These are phyloP conservation scores for Apophysomyces ossiformis DNA, from an alignment of 371 early-diverging fungal genomes.

Conservation along the genomic window DNA sequence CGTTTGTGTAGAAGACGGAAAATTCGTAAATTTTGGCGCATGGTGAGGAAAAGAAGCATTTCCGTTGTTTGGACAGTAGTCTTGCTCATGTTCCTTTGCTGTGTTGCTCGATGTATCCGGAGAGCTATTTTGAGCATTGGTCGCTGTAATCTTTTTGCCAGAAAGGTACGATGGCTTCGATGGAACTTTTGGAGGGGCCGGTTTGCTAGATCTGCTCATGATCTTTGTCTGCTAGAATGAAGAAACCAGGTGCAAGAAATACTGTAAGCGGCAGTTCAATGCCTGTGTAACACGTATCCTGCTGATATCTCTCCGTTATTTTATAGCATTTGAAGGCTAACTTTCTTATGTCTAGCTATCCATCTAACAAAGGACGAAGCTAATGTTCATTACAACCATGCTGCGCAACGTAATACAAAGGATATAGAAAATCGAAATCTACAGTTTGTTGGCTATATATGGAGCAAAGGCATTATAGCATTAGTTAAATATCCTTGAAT, in stretches of 20 bases:
- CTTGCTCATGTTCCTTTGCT: not conserved
- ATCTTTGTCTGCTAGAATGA: not conserved
- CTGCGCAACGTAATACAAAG: no score
- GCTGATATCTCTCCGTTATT: no score
- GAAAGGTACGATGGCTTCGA: conserved; percentile 5
- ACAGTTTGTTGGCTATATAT: no score
- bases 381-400: no score
- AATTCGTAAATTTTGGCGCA: not conserved
- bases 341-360: no score
- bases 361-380: no score
- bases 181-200: not conserved
- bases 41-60: no score
- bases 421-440: no score
- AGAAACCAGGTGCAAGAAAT: not conserved
- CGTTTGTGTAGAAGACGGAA: not conserved
- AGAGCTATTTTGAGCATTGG: not conserved
- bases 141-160: conserved; percentile 1
- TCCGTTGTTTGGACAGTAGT: not conserved
- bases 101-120: not conserved
- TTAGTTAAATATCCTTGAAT: no score
- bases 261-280: not conserved
- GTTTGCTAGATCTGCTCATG: conserved; percentile 1
- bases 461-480: no score
- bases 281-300: not conserved
- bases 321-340: no score